phyloP scores from a whole-genome alignment of 2,329 filamentous ascomycete species.

The Colletotrichum phormii region DNA sequence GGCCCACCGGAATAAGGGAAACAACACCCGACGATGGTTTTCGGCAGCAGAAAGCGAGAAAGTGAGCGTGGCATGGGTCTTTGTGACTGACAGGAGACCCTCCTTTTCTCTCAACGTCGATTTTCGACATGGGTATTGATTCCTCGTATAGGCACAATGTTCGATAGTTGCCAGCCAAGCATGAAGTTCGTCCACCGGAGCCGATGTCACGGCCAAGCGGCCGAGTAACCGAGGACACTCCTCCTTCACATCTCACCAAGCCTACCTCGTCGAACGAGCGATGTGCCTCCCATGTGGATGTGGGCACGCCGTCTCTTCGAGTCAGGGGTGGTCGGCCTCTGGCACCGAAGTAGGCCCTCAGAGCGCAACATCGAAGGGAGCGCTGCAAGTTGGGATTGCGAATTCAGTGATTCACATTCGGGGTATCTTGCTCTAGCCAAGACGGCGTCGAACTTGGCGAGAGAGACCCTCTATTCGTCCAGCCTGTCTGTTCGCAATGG shows the following conservation, averaged over 20 bases:
- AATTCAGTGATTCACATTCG: background rate
- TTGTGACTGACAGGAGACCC: background rate
- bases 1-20: constrained; percentile 14
- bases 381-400: constrained; percentile 11
- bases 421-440: background rate
- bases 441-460: background rate
- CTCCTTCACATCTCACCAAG: background rate
- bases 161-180: background rate
- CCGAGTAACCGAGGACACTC: background rate
- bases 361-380: constrained; percentile 17
- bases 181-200: background rate
- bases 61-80: background rate
- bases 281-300: constrained; percentile 22
- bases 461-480: background rate
- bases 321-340: constrained; percentile 20
- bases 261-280: background rate
- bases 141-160: constrained; percentile 17
- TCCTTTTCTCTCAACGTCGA: background rate
- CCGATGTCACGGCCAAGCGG: background rate
- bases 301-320: constrained; percentile 1
- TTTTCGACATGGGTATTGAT: background rate
- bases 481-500: background rate
- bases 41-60: constrained; percentile 8
- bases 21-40: background rate
- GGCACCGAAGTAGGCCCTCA: background rate